Conservation (phyloP, 2,329 filamentous ascomycete species). For the Ophiostoma tasmaniense region DNA sequence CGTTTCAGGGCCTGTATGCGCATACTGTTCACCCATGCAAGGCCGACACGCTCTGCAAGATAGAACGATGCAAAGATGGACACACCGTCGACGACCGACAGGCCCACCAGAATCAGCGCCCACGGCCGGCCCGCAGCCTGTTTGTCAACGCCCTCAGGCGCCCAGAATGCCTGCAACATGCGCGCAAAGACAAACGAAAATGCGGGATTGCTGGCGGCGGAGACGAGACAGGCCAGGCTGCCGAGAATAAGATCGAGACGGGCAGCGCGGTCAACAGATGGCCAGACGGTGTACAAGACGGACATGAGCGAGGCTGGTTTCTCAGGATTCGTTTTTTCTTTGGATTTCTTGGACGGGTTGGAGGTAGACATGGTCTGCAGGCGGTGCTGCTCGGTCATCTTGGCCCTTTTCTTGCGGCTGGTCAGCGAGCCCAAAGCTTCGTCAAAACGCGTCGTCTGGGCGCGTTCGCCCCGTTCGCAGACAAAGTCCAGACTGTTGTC, state of each 20-base stretch:
- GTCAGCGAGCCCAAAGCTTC: background rate
- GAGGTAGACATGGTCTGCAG: background rate
- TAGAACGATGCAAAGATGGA: conserved; percentile 61
- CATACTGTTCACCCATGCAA: conserved; percentile 68
- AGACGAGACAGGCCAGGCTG: conserved; percentile 51
- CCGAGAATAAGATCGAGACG: conserved; percentile 51
- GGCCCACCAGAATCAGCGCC: conserved; percentile 58
- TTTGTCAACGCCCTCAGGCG: conserved; percentile 37
- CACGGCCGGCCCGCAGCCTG: conserved; percentile 50
- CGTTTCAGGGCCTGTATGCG: conserved; percentile 58
- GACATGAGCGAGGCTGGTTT: background rate
- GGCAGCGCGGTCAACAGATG: conserved; percentile 45
- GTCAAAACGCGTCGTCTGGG: conserved; percentile 14
- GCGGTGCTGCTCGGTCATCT: background rate
- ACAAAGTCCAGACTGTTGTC: conserved; percentile 14
- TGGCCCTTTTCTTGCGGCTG: background rate
- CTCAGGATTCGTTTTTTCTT: background rate
- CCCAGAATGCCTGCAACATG: conserved; percentile 62
- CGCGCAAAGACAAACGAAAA: conserved; percentile 72
- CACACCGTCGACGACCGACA: conserved; percentile 59
- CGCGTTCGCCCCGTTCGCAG: conserved; percentile 11
- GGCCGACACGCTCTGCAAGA: conserved; percentile 60
- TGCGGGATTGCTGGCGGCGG: conserved; percentile 54
- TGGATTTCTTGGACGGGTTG: background rate
- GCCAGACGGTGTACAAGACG: conserved; percentile 58